Evolutionary conservation across 2,329 filamentous ascomycete species (phyloP), one percentile per base, ranked within the genome.

Genomic region (Penicillium thymicola): DNA sequence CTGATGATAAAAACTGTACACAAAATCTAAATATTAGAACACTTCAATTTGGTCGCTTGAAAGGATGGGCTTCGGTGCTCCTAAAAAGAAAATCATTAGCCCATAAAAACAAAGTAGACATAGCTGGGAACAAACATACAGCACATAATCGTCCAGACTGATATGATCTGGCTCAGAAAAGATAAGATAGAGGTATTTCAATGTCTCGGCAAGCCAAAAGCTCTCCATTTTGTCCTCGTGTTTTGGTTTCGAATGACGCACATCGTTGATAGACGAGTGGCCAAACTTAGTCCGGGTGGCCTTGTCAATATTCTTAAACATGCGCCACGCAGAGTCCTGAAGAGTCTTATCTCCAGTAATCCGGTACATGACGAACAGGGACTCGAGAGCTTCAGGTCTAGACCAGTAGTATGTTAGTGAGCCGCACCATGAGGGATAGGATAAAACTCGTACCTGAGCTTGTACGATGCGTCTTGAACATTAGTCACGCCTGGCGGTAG

Each of bases 291-390:
- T 79, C 32, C 72, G 69, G 2, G 74, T 76, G 48, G 72, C 70
- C 32, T 72, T 75, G 27, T 79, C 75, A 34, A 81, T 76, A 37
- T 70, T 75, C 45, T 75, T 67, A 60, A 80, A 81, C 78, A 81
- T 81, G 32, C 74, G 72, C 79, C 79, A 81, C 4, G 78, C 79
- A 1, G 72, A 71, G 37, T 80, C 77, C 41, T 76, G 73, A 51
- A 76, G 71, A 14, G 67, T 71, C 51, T 74, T 75, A 58, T 84
- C 79, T 13, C 83, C 83, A 0, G 83, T 85, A 43, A 84, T 81
- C 21, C 83, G 79, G 62, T 85, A 85, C 68, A 86, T 72, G 61
- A 85, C 75, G 67, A 85, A 86, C 3, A 85, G 78, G n/a, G 79
- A 82, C 66, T 86, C 83, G 43, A 86, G 83, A 2, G 83, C 82